Base-by-base conservation (phyloP, 83 land plant genomes). In the Larix sibirica region DNA sequence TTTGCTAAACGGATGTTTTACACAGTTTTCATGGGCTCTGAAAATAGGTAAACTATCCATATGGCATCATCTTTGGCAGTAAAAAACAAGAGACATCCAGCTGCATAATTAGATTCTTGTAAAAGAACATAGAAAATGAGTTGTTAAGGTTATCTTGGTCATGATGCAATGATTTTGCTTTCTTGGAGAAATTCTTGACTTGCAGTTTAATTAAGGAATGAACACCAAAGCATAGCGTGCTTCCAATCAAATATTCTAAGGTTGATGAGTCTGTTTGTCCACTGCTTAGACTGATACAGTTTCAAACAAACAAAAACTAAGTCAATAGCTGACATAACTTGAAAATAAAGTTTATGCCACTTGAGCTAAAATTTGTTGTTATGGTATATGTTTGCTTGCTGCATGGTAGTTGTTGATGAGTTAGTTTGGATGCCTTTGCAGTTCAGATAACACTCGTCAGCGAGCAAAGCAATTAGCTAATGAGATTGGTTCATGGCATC, bases 21-120 rank as follows among this genome's bases (percentile, higher is more conserved):
- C 80, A 93, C 99, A 18, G 92, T 96, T 3, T 98, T 85, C 81
- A 96, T 98, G 99, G 99, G 99, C 31, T 87, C 98, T 65, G 99
- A 96, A 82, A 98, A 98, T 80, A 98, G 99, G 99, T 98, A 62
- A 82, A 10, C 4, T n/a, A n/a, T n/a, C 67, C 56, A 50, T 73
- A 50, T 75, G 78, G 7, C 58, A 50, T 75, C 18, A 73, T 73
- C 13, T 73, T 42, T 42, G 26, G 50, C 0, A 42, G 8, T n/a
- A 7, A 44, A 73, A 73, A 73, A 6, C 54, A 73, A 12, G 40
- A 70, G 77, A 73, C 3, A 42, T 20, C 12, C 26, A 50, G 12
- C 13, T 50, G 56, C 56, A 9, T 50, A 10, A 12, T 50, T 50
- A 50, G 13, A 50, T 50, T 10, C 56, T 50, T 10, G 13, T 50